Evolutionary conservation across 148 eudicot genomes (phyloP).

Genomic region (Rhododendron ovatum): DNA sequence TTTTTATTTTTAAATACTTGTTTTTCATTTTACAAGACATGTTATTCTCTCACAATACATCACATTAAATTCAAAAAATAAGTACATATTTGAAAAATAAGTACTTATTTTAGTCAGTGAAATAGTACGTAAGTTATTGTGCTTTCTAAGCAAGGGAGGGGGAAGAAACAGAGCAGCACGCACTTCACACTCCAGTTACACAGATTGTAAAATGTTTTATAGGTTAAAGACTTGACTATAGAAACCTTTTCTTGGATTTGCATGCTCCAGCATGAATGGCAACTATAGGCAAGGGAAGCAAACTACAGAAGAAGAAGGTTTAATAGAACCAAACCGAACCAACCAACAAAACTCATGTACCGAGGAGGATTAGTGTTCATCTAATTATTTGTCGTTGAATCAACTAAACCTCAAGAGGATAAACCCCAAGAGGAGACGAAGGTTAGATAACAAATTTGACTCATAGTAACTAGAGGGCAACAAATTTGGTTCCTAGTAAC

Average conservation of each 20-base stretch:
- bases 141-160: not conserved
- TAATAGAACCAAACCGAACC: not conserved
- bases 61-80: too few relatives aligned
- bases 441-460: not conserved
- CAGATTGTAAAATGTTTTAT: not conserved
- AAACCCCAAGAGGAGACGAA: not conserved
- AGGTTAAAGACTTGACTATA: not conserved
- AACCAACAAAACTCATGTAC: not conserved
- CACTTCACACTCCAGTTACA: not conserved
- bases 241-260: not conserved
- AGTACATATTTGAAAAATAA: too few relatives aligned
- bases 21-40: too few relatives aligned
- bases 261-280: not conserved
- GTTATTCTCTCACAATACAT: too few relatives aligned
- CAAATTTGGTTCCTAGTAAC: too few relatives aligned
- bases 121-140: not conserved
- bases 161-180: not conserved
- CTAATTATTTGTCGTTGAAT: not conserved
- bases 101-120: too few relatives aligned
- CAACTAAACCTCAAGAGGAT: not conserved
- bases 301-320: not conserved
- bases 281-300: not conserved
- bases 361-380: not conserved
- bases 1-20: too few relatives aligned
- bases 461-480: too few relatives aligned